phyloP scores from a whole-genome alignment of 208 protist genomes.

The Trypanosoma melophagium region DNA sequence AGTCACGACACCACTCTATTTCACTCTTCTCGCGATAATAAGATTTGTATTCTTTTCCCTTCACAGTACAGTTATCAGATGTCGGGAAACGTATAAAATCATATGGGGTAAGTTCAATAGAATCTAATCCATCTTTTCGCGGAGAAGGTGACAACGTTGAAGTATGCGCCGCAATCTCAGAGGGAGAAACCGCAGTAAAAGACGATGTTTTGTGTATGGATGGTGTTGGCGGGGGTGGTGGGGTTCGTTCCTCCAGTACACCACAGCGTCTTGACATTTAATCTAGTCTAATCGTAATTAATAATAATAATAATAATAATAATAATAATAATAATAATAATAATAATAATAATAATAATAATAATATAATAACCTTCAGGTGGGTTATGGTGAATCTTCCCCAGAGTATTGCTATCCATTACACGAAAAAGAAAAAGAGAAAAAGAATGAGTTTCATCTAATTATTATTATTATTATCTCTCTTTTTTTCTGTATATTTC shows the following conservation, averaged over 20 bases:
- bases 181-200: neutral
- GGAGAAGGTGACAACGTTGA: conserved; percentile 2
- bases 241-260: neutral
- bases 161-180: no score
- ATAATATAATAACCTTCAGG: neutral
- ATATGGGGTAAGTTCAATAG: neutral
- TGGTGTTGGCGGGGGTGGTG: conserved; percentile 5
- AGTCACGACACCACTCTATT: conserved; percentile 5
- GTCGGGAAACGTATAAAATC: neutral
- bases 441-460: no score
- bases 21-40: neutral
- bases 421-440: no score
- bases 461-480: no score
- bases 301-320: conserved; percentile 1
- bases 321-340: neutral
- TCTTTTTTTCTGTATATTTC: no score
- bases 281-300: no score
- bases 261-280: no score
- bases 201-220: neutral
- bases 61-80: neutral
- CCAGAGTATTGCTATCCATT: no score
- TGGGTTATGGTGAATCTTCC: no score
- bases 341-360: neutral
- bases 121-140: neutral
- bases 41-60: neutral